phyloP scores from a whole-genome alignment of 345 rosid species.

The Salix viminalis region DNA sequence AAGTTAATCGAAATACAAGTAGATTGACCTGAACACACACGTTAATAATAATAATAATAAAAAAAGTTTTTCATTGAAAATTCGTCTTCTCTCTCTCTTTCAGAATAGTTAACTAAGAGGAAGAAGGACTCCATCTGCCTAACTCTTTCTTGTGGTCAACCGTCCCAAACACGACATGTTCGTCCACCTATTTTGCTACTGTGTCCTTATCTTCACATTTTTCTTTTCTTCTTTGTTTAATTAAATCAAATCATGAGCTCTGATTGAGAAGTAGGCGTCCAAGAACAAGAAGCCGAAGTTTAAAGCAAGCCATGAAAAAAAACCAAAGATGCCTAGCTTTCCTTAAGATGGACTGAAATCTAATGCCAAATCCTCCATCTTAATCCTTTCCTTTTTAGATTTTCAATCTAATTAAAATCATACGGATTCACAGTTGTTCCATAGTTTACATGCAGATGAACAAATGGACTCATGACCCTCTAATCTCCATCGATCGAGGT shows the following conservation, averaged over 20 bases:
- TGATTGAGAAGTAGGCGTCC: constrained; percentile 21
- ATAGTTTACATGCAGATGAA: constrained; percentile 31
- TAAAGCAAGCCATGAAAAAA: constrained; percentile 6
- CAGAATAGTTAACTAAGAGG: no score
- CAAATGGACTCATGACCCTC: constrained; percentile 17
- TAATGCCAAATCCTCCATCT: constrained; percentile 45
- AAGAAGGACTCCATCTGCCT: no score
- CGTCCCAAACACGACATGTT: constrained; percentile 36
- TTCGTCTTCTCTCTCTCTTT: no score
- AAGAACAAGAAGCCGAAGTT: constrained; percentile 1
- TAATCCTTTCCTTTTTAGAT: background rate
- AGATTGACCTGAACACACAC: no score
- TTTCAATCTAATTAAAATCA: constrained; percentile 2
- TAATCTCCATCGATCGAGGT: constrained; percentile 42
- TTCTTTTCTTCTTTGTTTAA: background rate
- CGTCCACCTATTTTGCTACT: constrained; percentile 34
- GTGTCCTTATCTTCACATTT: constrained; percentile 5
- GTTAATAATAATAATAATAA: no score
- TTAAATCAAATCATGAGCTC: background rate
- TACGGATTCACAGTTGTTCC: constrained; percentile 1
- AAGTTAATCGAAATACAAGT: no score
- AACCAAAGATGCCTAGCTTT: background rate
- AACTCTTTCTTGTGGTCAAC: constrained; percentile 41
- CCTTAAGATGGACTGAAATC: constrained; percentile 9
- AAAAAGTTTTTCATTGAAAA: no score